phyloP scores from a whole-genome alignment of 2,329 filamentous ascomycete genomes.

The Neonectria hederae region DNA sequence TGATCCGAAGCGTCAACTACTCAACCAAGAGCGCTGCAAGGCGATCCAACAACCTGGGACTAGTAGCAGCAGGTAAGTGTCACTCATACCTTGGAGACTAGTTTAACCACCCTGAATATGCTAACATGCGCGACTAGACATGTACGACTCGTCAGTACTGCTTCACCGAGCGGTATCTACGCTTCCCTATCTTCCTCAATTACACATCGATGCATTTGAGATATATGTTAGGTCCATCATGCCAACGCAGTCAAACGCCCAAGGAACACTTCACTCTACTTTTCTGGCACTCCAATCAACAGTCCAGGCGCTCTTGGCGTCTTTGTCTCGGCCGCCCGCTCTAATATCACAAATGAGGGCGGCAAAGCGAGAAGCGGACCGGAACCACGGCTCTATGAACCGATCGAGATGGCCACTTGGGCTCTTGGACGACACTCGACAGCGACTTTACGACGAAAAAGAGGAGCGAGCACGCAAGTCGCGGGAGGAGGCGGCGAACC shows the following conservation, averaged over 20 bases:
- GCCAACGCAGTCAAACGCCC: slow-evolving; percentile 77
- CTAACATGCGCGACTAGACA: slow-evolving; percentile 60
- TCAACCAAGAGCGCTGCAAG: slow-evolving; percentile 85
- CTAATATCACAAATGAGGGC: slow-evolving; percentile 81
- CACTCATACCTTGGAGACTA: background rate
- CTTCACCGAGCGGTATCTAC: slow-evolving; percentile 62
- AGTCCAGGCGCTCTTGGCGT: slow-evolving; percentile 80
- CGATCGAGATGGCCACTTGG: slow-evolving; percentile 83
- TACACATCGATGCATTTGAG: slow-evolving; percentile 76
- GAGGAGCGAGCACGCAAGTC: slow-evolving; percentile 80
- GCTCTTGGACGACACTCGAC: slow-evolving; percentile 86
- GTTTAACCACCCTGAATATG: slow-evolving; percentile 8
- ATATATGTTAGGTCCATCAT: slow-evolving; percentile 73
- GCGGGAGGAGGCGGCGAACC: slow-evolving; percentile 73
- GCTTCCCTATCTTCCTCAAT: slow-evolving; percentile 72
- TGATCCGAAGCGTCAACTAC: slow-evolving; percentile 84
- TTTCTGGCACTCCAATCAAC: slow-evolving; percentile 85
- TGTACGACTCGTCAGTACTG: slow-evolving; percentile 71
- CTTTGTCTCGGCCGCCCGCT: slow-evolving; percentile 80
- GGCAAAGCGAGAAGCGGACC: slow-evolving; percentile 79
- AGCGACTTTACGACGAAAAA: slow-evolving; percentile 83
- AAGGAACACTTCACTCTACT: slow-evolving; percentile 76
- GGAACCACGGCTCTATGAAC: slow-evolving; percentile 77
- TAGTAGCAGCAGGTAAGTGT: slow-evolving; percentile 66
- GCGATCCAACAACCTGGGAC: slow-evolving; percentile 77